These are phyloP conservation scores for Podospora sp. DNA, from an alignment of 495 filamentous ascomycete genomes.

Conservation along the genomic window DNA sequence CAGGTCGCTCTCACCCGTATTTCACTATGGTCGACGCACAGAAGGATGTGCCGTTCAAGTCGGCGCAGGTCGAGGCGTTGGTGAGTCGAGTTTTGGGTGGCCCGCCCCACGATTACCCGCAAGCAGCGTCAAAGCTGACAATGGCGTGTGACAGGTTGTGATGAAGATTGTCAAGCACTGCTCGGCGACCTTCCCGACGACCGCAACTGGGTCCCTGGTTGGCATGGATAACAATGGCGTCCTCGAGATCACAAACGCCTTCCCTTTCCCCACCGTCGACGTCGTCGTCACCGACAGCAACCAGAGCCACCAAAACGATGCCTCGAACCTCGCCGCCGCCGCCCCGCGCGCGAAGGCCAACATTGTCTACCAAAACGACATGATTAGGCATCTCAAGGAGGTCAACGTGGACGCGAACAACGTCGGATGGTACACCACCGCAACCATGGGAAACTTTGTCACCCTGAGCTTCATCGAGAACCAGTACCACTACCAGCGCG, in stretches of 20 bases:
- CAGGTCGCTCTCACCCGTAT: not conserved
- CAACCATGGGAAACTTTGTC: conserved; percentile 98
- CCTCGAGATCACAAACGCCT: conserved; percentile 91
- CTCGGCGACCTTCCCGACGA: conserved; percentile 82
- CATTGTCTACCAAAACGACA: conserved; percentile 87
- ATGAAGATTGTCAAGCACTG: conserved; percentile 97
- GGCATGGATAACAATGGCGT: conserved; percentile 86
- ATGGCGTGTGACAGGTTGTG: conserved; percentile 65
- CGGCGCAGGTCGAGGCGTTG: conserved; percentile 84
- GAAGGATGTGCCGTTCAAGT: conserved; percentile 68
- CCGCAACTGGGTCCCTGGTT: conserved; percentile 84
- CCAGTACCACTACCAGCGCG: conserved; percentile 94
- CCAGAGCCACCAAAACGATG: conserved; percentile 80
- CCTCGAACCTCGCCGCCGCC: conserved; percentile 77
- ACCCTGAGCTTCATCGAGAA: conserved; percentile 96
- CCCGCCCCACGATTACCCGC: conserved; percentile 34
- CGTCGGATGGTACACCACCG: conserved; percentile 97
- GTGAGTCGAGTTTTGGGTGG: conserved; percentile 45
- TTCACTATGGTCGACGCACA: conserved; percentile 47
- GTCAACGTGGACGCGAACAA: conserved; percentile 99
- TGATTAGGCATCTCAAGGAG: conserved; percentile 94
- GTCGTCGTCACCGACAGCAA: conserved; percentile 70
- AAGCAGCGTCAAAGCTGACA: conserved; percentile 16
- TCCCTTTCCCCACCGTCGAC: conserved; percentile 90
- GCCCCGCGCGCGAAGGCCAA: conserved; percentile 93